Evolutionary conservation across 2,329 filamentous ascomycete genomes (phyloP), one percentile per base, ranked within the genome.

Genomic region (Claviceps pusilla): DNA sequence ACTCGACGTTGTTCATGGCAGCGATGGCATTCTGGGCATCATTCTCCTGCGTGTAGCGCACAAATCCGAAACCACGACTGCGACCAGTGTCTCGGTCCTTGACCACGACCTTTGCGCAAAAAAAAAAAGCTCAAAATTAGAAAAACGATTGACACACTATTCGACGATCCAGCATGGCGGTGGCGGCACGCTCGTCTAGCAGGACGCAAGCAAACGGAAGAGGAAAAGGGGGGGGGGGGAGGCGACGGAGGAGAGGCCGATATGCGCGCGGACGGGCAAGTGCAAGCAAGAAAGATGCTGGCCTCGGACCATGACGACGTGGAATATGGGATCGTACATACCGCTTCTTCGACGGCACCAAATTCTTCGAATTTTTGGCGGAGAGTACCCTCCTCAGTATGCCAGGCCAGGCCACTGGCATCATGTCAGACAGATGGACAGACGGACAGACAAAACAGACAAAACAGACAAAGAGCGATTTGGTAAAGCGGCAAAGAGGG

Each of bases 61-160:
- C 91, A 70, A 97, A 97, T 50, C 93, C 93, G 69, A 97, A 98
- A 57, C 93, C 93, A 70, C 93, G 88, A 77, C 90, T 96, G 70
- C 91, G 89, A 64, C 89, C 87, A 65, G 91, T 96, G 68, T 97
- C 91, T 65, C 90, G 88, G 71, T 98, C 91, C 76, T 95, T 97
- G 65, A 97, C 90, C 62, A 98, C 91, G 59, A 95, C 87, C 91
- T 97, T 65, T 50, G 54, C 52, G 37, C 52, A 19, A 19, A 19
- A 19, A 43, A 54, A 50, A 49, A 42, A 37, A 29, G 45, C 37
- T 39, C 57, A 50, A 49, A 56, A 54, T 62, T 59, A 62, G 60
- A 61, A 58, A 48, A 51, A 50, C 5, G 7, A 33, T 48, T 45
- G 19, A 48, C 59, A 63, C 50, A 56, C 47, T 28, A 57, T 33